Conservation (phyloP, 768 basidiomycete genomes). For the Boletus patriciae region DNA sequence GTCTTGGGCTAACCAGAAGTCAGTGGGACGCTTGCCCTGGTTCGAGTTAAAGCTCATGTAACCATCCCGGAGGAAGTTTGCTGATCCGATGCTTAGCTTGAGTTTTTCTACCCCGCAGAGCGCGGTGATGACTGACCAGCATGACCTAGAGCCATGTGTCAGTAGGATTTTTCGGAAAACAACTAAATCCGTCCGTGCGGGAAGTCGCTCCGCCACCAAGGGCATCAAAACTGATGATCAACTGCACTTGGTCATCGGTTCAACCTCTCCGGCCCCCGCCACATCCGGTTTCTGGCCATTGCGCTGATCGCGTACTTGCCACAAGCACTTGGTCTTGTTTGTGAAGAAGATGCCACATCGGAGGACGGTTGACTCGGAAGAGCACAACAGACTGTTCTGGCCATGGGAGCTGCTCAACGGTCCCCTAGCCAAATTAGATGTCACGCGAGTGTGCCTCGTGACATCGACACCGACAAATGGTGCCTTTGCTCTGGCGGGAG, state of each 20-base stretch:
- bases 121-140: constrained; percentile 29
- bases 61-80: constrained; percentile 42
- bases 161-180: background rate
- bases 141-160: constrained; percentile 24
- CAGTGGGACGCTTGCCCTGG: constrained; percentile 41
- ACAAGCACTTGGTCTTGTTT: constrained; percentile 3
- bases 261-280: constrained; percentile 23
- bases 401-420: constrained; percentile 24
- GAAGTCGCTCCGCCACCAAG: constrained; percentile 22
- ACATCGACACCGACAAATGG: no score
- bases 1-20: no score
- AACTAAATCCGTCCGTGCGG: background rate
- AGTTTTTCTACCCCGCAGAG: no score
- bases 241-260: constrained; percentile 23
- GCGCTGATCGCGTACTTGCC: constrained; percentile 16
- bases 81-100: constrained; percentile 12
- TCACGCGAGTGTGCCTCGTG: background rate
- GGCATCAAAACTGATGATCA: constrained; percentile 24
- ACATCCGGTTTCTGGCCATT: constrained; percentile 19
- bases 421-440: constrained; percentile 22
- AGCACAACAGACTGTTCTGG: constrained; percentile 20
- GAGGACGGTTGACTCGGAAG: no score
- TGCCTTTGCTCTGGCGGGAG: constrained; percentile 26
- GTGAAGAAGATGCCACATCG: no score
- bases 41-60: constrained; percentile 38